Base-by-base conservation (phyloP, 2,329 filamentous ascomycete species). In the Blastomyces parvus region DNA sequence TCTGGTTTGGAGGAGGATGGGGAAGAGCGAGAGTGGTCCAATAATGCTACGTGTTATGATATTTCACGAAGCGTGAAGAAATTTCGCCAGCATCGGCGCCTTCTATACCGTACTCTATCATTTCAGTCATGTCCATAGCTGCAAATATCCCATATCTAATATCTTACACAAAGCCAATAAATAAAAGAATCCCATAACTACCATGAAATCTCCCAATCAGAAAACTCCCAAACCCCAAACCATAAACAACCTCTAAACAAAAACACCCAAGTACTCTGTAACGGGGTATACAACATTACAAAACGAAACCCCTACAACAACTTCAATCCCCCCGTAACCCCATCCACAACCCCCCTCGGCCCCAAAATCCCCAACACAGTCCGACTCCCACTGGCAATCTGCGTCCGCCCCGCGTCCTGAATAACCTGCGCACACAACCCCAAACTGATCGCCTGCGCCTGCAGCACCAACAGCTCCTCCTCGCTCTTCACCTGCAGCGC, bases 371-470 rank as follows among this genome's bases (percentile, higher is more conserved):
- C 94, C 60, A 99, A 80, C 52, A 99, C 94, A 0, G 94, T 99
- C 74, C 90, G 84, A 75, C 91, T 97, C 22, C 94, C 93, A 53
- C 89, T 87, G 61, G 91, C 92, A 76, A 99, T 97, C 83, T 99
- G 94, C 56, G 94, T 99, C 66, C 94, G 85, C 17, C 94, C 94
- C n/a, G 94, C 94, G 77, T 99, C 94, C 71, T 90, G 87, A 68
- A 99, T 93, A 61, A 96, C 86, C 74, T 93, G 88, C 61, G 93
- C 91, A 65, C 91, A 92, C 64, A 99, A 77, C 1, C 94, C 93
- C 64, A 97, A 74, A 73, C 87, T 90, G 25, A 90, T 83, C 2
- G 94, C 94, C 74, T 88, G 86, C 62, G 87, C 89, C 78, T 92
- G 88, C 69, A 94, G 78, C 69, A 95, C 77, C 73, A 95, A 74